Evolutionary conservation across 176 grass and related monocot genomes (phyloP), one percentile per base, ranked within the genome.

Genomic region (Tillandsia fasciculata): DNA sequence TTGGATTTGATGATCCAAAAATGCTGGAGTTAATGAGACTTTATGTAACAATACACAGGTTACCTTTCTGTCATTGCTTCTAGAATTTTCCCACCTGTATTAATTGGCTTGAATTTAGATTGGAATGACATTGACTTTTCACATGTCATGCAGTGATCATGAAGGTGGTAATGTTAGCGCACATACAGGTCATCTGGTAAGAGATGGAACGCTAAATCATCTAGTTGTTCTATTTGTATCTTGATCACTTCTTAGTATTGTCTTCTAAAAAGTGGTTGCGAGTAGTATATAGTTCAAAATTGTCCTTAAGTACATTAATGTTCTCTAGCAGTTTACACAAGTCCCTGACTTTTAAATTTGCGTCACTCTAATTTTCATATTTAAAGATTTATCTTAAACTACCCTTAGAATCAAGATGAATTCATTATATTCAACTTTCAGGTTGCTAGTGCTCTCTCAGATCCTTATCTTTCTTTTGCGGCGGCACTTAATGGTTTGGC

Each of bases 101-200:
- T 61, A 15, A 22, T 1, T 18, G 15, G 23, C 24, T 72, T 27
- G 15, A 23, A 3, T 12, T 24, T 27, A 51, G 9, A 51, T 28
- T 73, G 10, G n/a, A 9, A 24, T 65, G 26, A 42, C 63, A 53
- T 65, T 26, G 27, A 22, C 10, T 48, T 20, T 70, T 51, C 10
- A 68, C 71, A 52, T 72, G 14, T 72, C 72, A 2, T 87, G 24
- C 64, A 93, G 94, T 83, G 94, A 99, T 72, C 94, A 99, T 29
- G 94, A 99, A 83, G 94, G 94, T 1, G 89, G 94, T 50, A 99
- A 99, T 86, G 94, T 99, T 82, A 99, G 94, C 80, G 89, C 94
- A 47, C 94, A 99, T 79, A 90, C 89, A 48, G 94, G 82, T 74
- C 94, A 99, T 90, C 84, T 99, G 84, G 94, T 99, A 93, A 88